Conservation (phyloP, 2,329 filamentous ascomycete genomes). For the Verruconis gallopava region DNA sequence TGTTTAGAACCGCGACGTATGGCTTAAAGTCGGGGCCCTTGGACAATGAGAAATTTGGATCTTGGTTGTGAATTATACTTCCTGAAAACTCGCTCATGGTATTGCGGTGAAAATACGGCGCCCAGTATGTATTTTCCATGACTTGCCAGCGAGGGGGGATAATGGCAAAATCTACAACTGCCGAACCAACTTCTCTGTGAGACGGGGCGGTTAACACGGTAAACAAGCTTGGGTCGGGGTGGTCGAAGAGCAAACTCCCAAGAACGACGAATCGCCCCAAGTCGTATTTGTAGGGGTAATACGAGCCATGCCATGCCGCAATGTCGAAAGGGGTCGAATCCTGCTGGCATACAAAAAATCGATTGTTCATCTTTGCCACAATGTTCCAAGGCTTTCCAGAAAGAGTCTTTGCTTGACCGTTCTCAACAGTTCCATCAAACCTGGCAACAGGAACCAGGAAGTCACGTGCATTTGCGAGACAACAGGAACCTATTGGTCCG, state of each 20-base stretch:
- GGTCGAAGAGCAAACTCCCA: slow-evolving; percentile 60
- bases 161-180: slow-evolving; percentile 52
- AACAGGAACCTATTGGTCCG: slow-evolving; percentile 60
- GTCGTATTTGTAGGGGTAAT: slow-evolving; percentile 74
- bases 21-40: too few relatives aligned
- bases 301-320: slow-evolving; percentile 69
- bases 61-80: slow-evolving; percentile 47
- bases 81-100: slow-evolving; percentile 56
- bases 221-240: slow-evolving; percentile 68
- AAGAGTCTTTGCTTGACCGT: slow-evolving; percentile 37
- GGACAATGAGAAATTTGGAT: too few relatives aligned
- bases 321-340: slow-evolving; percentile 65
- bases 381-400: too few relatives aligned
- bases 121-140: slow-evolving; percentile 45
- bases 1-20: too few relatives aligned
- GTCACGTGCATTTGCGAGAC: slow-evolving; percentile 62
- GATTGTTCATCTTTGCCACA: slow-evolving; percentile 53
- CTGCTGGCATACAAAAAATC: slow-evolving; percentile 52
- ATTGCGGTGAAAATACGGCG: slow-evolving; percentile 52
- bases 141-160: slow-evolving; percentile 54
- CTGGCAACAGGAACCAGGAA: slow-evolving; percentile 60
- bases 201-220: slow-evolving; percentile 50
- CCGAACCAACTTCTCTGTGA: slow-evolving; percentile 44
- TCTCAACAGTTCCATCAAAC: slow-evolving; percentile 42
- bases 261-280: slow-evolving; percentile 64